A percentile compares a stretch with the other conserved stretches of the same genome.
Conservation (phyloP, 768 basidiomycete species). For the Calocera cornea region DNA sequence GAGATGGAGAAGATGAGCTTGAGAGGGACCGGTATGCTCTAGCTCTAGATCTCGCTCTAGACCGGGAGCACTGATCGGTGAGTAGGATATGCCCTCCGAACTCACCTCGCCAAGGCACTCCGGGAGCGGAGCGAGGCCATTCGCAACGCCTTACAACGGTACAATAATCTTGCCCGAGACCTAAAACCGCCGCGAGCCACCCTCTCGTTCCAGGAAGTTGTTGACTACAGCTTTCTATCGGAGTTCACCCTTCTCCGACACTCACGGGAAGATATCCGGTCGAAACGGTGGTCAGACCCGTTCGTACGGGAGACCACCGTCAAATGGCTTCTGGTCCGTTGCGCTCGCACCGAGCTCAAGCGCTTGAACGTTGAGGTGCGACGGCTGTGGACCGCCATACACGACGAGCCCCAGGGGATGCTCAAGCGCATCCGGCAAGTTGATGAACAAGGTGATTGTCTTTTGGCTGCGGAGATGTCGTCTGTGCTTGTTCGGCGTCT, state of each 20-base stretch:
- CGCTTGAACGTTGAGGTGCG: not conserved
- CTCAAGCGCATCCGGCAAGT: not conserved
- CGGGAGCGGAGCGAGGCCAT: not conserved
- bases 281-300: not conserved
- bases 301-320: not conserved
- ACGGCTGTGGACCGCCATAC: not conserved
- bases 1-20: conserved; percentile 23
- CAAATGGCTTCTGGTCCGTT: not conserved
- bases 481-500: not conserved
- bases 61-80: not conserved
- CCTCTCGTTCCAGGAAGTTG: not conserved
- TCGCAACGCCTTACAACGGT: not conserved
- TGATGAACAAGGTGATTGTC: not conserved
- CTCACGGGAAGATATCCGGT: not conserved
- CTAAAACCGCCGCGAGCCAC: not conserved
- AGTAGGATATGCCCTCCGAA: not conserved
- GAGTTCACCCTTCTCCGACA: conserved; percentile 4
- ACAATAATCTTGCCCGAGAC: not conserved
- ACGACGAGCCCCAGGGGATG: not conserved
- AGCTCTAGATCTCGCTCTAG: not conserved
- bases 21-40: conserved; percentile 17
- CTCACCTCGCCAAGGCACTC: not conserved
- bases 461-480: not conserved
- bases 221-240: not conserved
- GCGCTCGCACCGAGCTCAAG: not conserved